Percentiles rank a stretch among this genome's conserved stretches.
Conservation (phyloP, 73 alveolate genomes). For the Paraurostyla sp. region DNA sequence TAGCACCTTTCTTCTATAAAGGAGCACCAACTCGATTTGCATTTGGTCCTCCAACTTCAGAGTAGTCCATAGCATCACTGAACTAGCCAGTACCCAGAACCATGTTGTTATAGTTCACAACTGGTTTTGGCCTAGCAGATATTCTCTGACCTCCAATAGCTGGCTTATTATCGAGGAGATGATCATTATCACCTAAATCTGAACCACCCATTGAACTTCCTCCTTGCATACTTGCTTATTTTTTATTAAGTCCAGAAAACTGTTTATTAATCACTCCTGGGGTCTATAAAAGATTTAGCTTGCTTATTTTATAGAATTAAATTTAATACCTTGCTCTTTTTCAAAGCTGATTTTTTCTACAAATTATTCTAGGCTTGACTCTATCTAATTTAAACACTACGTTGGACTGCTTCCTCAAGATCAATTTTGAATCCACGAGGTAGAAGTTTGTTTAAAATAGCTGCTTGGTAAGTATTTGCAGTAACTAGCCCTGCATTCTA, state of each 20-base stretch:
- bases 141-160: conserved; percentile 18
- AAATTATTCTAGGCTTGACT: background rate
- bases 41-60: background rate
- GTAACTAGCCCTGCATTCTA: background rate
- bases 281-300: no score
- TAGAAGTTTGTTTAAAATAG: conserved; percentile 21
- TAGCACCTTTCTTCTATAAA: background rate
- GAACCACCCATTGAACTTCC: conserved; percentile 35
- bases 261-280: no score
- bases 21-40: background rate
- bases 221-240: background rate
- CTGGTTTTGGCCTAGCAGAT: conserved; percentile 7
- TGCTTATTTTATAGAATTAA: no score
- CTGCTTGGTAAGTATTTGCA: conserved; percentile 55
- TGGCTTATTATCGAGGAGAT: background rate
- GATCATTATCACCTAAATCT: conserved; percentile 19
- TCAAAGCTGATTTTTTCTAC: background rate
- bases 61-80: conserved; percentile 44
- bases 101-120: conserved; percentile 25
- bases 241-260: background rate
- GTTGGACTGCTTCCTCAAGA: background rate
- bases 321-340: no score
- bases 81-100: conserved; percentile 39
- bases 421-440: conserved; percentile 44
- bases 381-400: background rate